Evolutionary conservation across 352 stramenopile species (phyloP), one percentile per base, ranked within the genome.

Genomic region (Globisporangium spinosum): DNA sequence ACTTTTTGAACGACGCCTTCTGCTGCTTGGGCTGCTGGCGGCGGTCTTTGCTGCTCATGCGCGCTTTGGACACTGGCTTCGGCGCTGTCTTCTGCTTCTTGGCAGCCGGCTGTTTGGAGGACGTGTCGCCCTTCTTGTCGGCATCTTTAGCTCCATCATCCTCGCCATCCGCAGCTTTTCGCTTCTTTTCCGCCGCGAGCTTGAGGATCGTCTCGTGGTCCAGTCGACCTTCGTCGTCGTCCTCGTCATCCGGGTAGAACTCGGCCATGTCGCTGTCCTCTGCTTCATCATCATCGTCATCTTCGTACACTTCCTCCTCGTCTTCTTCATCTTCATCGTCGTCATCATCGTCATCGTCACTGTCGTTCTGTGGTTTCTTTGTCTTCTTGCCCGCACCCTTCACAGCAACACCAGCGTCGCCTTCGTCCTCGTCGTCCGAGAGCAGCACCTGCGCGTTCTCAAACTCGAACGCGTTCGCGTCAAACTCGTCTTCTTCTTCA

Each of bases 401-500:
- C n/a, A 9, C 38, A 13, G 32, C 45, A 6, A 40, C 51, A 38
- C 29, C 79, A 17, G 82, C 80, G 0, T 82, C 75, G 22, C 91
- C 85, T 1, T 82, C 77, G 35, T 94, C 86, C 25, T 94, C 85
- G 2, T 87, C 77, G 47, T 94, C 86, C 35, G 83, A 88, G 59
- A 83, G 85, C 23, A 94, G 64, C 17, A 91, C 75, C 62, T 94
- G 82, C 43, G 79, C 77, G 67, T 94, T 90, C 68, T 89, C 78
- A 68, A 93, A 90, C 77, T 94, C 87, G 58, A 94, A 94, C 10
- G 77, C 80, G 47, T 94, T 89, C 3, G 87, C 87, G 60, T 94
- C 76, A 66, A 94, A 94, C 5, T 87, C 83, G 15, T 59, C 73
- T 0, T 81, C 75, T 9, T 78, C 68, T 0, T 71, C 65, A 7